Base-by-base conservation (phyloP, 345 rosid genomes). In the Citrus australasica region DNA sequence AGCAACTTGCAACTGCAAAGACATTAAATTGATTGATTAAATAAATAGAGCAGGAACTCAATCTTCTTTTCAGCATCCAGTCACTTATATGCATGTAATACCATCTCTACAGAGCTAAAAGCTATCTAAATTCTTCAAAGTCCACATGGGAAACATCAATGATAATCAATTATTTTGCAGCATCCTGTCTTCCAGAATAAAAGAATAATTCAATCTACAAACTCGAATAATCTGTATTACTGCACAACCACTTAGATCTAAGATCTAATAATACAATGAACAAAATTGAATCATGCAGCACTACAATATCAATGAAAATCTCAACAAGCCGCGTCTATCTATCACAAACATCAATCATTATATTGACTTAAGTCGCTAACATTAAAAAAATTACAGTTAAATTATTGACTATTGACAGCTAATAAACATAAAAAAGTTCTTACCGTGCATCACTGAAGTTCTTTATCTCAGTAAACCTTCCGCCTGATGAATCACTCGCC, bases 391-490 rank as follows among this genome's bases (percentile, higher is more conserved):
- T 7, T 8, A 75, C 28, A 30, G 17, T 19, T 48, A 28, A 21
- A 17, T 42, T 9, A 40, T 65, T 10, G 51, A 76, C 33, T 76
- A 28, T 64, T 5, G 51, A 51, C 24, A 32, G 61, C 62, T 48
- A 22, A 75, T n/a, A 79, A 76, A 21, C 9, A 76, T 51, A 67
- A 46, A 64, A 64, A 46, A 64, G 37, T 5, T 40, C 92, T 87
- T 91, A 93, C 97, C 79, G 40, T 74, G 93, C 81, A 78, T 91
- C 98, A 60, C 90, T 87, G 61, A 82, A 73, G 84, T 92, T 94
- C 48, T 75, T 89, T 71, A 93, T 85, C 74, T 86, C 89, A 42
- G 81, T 66, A 81, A 91, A 85, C 62, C 70, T 67, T 37, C 83
- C 94, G 33, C 78, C 89, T 24, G 95, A 90, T 14, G 90, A 84